Percentiles rank a stretch among this genome's conserved stretches.
Evolutionary conservation across 805 yeast species (phyloP).

Genomic region (Ogataea saltuana): DNA sequence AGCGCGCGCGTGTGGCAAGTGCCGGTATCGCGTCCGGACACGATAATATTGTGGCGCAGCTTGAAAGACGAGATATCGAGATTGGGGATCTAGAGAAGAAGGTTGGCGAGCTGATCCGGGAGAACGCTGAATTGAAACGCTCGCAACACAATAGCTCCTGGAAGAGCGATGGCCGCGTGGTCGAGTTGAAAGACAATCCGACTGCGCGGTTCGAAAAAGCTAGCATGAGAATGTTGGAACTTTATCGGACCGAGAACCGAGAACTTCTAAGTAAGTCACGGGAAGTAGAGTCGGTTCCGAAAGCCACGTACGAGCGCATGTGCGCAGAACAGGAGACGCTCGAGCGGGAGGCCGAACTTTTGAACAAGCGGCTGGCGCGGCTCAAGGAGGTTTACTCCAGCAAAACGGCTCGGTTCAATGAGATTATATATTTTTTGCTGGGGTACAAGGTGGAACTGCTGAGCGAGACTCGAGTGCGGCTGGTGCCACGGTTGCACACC

Average conservation of each 20-base stretch:
- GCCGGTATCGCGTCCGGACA: not conserved
- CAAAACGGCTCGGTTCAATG: constrained; percentile 71
- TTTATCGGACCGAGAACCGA: constrained; percentile 58
- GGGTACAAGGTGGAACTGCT: constrained; percentile 75
- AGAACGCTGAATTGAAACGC: not conserved
- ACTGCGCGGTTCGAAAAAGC: constrained; percentile 59
- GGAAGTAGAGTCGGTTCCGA: constrained; percentile 46
- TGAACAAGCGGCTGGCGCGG: constrained; percentile 53
- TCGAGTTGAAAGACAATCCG: constrained; percentile 70
- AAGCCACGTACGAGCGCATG: constrained; percentile 61
- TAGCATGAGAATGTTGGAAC: constrained; percentile 51
- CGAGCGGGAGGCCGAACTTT: constrained; percentile 47
- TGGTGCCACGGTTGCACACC: constrained; percentile 32
- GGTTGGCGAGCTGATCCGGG: constrained; percentile 4
- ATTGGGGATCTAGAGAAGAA: constrained; percentile 1
- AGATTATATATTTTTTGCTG: constrained; percentile 62
- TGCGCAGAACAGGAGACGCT: constrained; percentile 51
- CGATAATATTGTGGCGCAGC: constrained; percentile 3
- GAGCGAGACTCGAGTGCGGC: constrained; percentile 54
- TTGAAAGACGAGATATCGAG: constrained; percentile 1
- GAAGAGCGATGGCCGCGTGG: constrained; percentile 34
- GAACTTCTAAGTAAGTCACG: constrained; percentile 40
- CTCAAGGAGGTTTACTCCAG: constrained; percentile 58
- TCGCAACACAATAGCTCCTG: too few relatives aligned
- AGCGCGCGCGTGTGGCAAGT: constrained; percentile 1